Evolutionary conservation across 2,329 filamentous ascomycete species (phyloP), one percentile per base, ranked within the genome.

Genomic region (Xylariales sp.): DNA sequence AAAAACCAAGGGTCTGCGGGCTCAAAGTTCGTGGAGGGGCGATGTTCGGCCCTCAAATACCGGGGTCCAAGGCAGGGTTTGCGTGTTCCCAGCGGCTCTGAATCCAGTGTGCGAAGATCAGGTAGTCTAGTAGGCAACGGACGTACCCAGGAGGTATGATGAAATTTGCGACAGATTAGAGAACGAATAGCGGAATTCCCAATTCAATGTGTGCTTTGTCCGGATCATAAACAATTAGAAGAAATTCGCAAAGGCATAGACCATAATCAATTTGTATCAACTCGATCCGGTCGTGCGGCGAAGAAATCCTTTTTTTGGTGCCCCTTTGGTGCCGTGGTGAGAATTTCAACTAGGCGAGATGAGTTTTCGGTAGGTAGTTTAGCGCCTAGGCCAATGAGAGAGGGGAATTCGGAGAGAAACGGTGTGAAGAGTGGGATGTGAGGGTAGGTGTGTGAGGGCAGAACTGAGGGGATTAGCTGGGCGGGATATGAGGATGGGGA

Each of bases 381-480:
- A 43, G 41, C 45, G 63, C 16, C 50, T 23, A 46, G 50, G 32
- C 34, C 59, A 63, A 43, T 32, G 6, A 49, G 28, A 55, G 64
- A 16, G 43, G 18, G 52, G 54, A 16, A 18, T 45, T 53, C 48
- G 61, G 59, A 32, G 62, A 48, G 45, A 46, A 49, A 60, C n/a
- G 53, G 66, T 45, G 46, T 52, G 60, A 61, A 30, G 45, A 28
- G 41, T 39, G 54, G 54, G 48, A 63, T 50, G 30, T n/a, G 10
- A 41, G 39, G 52, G 50, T 28, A 53, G 6, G 36, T 9, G 39
- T 46, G 32, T 41, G 39, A 30, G 43, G 49, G 32, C 32, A 43
- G 14, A 52, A 23, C 30, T 66, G 68, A 62, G 60, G 55, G 65
- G 68, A 69, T 64, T 66, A 69, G 68, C 48, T 64, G 65, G 65